A percentile compares a stretch with the other conserved stretches of the same genome.
These are phyloP conservation scores for Torulaspora maleeae DNA, from an alignment of 805 yeast species.

Conservation along the genomic window DNA sequence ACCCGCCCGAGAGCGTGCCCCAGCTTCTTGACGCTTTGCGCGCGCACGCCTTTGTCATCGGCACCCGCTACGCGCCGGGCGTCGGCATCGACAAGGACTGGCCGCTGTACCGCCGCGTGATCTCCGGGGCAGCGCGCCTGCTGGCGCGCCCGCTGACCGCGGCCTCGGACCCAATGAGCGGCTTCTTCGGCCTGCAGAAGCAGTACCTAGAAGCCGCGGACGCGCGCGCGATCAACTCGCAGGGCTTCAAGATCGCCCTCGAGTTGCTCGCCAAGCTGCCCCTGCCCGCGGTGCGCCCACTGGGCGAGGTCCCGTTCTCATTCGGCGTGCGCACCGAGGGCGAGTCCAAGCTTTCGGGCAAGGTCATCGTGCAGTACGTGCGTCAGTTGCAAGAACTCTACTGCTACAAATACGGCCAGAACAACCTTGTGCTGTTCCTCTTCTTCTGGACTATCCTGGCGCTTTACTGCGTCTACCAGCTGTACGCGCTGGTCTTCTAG, in stretches of 20 bases:
- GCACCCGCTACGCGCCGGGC: constrained; percentile 52
- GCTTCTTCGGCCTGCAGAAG: constrained; percentile 48
- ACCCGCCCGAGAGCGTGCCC: constrained; percentile 51
- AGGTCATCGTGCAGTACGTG: constrained; percentile 46
- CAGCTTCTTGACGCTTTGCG: constrained; percentile 40
- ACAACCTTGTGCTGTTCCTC: constrained; percentile 35
- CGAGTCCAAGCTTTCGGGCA: constrained; percentile 47
- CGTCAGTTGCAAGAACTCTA: constrained; percentile 45
- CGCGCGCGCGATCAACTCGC: constrained; percentile 37
- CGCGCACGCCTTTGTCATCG: constrained; percentile 43
- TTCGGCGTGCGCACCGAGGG: constrained; percentile 54
- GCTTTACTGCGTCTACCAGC: constrained; percentile 31
- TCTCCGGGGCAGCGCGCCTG: constrained; percentile 46
- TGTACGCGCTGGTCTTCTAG: constrained; percentile 19
- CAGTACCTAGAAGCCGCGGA: constrained; percentile 38
- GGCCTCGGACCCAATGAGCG: constrained; percentile 53
- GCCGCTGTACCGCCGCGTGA: constrained; percentile 48
- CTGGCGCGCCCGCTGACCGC: constrained; percentile 47
- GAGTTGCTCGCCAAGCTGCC: constrained; percentile 46
- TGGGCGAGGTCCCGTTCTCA: constrained; percentile 48
- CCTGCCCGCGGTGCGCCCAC: constrained; percentile 33
- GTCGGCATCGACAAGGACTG: constrained; percentile 52
- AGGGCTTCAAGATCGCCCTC: constrained; percentile 49
- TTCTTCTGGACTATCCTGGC: constrained; percentile 31
- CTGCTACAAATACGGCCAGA: constrained; percentile 43